Percentiles rank a stretch among this genome's conserved stretches.
phyloP scores from a whole-genome alignment of 2,329 filamentous ascomycete genomes.

The Alternaria viburni region DNA sequence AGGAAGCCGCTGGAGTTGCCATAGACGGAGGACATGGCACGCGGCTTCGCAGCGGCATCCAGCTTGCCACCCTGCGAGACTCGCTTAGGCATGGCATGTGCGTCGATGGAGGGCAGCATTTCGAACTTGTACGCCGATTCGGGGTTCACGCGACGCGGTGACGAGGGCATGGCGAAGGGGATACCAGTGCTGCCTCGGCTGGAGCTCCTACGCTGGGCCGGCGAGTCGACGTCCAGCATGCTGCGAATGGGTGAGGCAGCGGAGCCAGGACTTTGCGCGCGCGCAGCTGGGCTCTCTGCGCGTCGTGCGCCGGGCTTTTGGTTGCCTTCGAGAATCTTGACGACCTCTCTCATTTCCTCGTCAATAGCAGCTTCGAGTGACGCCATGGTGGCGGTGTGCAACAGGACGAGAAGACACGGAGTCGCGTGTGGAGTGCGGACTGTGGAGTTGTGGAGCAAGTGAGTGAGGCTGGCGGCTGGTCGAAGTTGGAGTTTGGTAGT shows the following conservation, averaged over 20 bases:
- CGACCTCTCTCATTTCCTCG: slow-evolving; percentile 76
- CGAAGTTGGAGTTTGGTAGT: background rate
- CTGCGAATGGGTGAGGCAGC: slow-evolving; percentile 63
- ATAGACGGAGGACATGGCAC: slow-evolving; percentile 56
- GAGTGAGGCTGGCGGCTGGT: slow-evolving; percentile 5
- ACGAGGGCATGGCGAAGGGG: slow-evolving; percentile 38
- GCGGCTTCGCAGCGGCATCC: slow-evolving; percentile 40
- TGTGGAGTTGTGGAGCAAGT: background rate
- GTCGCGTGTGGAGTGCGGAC: slow-evolving; percentile 12
- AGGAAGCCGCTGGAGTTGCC: slow-evolving; percentile 35
- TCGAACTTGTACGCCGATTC: slow-evolving; percentile 54
- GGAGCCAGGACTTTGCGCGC: slow-evolving; percentile 61
- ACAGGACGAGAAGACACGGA: background rate
- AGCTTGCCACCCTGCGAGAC: slow-evolving; percentile 53
- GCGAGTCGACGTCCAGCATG: slow-evolving; percentile 47
- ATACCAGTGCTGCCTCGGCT: slow-evolving; percentile 41
- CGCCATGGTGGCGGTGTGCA: slow-evolving; percentile 55
- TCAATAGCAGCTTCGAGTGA: slow-evolving; percentile 79
- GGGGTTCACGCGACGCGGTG: slow-evolving; percentile 45
- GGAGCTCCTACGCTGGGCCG: slow-evolving; percentile 40
- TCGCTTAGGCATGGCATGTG: slow-evolving; percentile 51
- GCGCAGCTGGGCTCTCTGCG: slow-evolving; percentile 50
- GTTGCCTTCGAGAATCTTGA: slow-evolving; percentile 69
- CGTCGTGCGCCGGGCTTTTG: slow-evolving; percentile 28
- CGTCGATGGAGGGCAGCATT: slow-evolving; percentile 54